phyloP scores from a whole-genome alignment of 2,329 filamentous ascomycete species.

The Daldinia sp. region DNA sequence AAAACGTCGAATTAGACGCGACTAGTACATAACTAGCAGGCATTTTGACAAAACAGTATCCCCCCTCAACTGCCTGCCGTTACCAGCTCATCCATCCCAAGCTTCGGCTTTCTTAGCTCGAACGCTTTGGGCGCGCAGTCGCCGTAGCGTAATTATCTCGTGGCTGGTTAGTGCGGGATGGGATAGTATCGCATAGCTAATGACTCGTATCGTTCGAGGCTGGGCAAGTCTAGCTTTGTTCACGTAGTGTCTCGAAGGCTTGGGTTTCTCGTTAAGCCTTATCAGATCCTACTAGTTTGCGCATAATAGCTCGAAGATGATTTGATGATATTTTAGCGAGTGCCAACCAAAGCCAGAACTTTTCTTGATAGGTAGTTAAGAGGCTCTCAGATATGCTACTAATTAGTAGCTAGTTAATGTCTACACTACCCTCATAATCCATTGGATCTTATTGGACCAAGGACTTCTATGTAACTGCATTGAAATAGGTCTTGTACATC shows the following conservation, averaged over 20 bases:
- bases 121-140: background rate
- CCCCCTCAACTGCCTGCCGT: no score
- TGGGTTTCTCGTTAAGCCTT: background rate
- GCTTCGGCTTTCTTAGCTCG: background rate
- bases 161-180: background rate
- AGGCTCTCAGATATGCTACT: background rate
- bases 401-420: no score
- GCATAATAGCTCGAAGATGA: background rate
- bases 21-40: background rate
- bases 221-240: constrained; percentile 6
- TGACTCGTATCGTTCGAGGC: constrained; percentile 14
- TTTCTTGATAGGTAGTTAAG: background rate
- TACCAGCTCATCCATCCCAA: background rate
- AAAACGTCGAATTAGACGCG: constrained; percentile 7
- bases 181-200: background rate
- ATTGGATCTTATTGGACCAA: background rate
- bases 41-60: background rate
- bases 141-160: background rate
- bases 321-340: background rate
- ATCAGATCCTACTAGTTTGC: constrained; percentile 1
- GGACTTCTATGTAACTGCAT: background rate
- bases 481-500: no score
- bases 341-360: background rate
- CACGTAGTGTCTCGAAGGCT: background rate
- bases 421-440: background rate